Conservation (phyloP, 1,139 yeast genomes). For the Geotrichum bryndzae region DNA sequence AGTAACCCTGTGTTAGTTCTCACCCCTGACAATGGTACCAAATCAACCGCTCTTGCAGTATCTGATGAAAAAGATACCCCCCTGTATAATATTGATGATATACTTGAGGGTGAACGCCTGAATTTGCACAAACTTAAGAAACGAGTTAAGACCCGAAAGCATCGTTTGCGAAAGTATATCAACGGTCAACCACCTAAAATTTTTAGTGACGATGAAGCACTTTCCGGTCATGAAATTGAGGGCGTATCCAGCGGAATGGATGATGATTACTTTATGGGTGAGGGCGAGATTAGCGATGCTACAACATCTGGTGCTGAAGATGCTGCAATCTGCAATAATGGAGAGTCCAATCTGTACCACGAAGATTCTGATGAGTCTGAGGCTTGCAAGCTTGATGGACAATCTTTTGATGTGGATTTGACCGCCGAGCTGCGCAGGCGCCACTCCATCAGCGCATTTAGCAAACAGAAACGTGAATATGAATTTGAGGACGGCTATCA, state of each 20-base stretch:
- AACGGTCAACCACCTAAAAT: constrained; percentile 1
- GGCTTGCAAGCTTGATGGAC: background rate
- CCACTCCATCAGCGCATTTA: background rate
- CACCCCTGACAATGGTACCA: background rate
- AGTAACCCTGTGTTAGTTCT: background rate
- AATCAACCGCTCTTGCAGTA: background rate
- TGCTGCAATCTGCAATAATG: background rate
- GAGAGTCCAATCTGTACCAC: background rate
- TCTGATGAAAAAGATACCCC: background rate
- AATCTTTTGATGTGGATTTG: constrained; percentile 9
- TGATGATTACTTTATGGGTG: constrained; percentile 1
- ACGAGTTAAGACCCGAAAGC: background rate
- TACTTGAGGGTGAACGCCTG: background rate
- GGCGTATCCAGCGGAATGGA: constrained; percentile 6
- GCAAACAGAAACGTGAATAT: background rate
- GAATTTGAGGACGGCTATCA: background rate
- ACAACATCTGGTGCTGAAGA: constrained; percentile 5
- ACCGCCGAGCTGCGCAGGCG: constrained; percentile 10
- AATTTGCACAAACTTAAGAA: background rate
- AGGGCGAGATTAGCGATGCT: constrained; percentile 5
- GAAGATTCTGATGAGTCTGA: background rate
- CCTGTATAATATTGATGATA: background rate
- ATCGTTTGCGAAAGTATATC: constrained; percentile 10
- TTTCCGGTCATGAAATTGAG: constrained; percentile 3
- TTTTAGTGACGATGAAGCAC: background rate